Conservation (phyloP, 192 early-diverging fungal species). For the Cetraspora pellucida region DNA sequence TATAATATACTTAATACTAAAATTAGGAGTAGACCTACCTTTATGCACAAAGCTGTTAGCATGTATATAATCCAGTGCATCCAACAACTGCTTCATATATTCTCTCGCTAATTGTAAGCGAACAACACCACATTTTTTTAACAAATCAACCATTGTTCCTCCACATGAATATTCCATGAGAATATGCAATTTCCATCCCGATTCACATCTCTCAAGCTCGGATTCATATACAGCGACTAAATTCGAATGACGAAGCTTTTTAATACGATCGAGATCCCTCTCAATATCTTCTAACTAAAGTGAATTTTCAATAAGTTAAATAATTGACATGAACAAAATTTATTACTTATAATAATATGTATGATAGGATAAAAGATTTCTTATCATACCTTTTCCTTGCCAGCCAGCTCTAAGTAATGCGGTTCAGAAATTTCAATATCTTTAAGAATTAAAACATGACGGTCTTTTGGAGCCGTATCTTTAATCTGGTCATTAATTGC, state of each 20-base stretch:
- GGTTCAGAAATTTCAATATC: conserved; percentile 48
- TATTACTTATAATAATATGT: neutral
- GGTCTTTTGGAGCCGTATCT: conserved; percentile 37
- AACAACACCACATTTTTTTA: conserved; percentile 66
- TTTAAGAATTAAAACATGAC: conserved; percentile 43
- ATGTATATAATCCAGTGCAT: conserved; percentile 65
- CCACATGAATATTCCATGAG: conserved; percentile 55
- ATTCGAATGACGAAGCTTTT: conserved; percentile 60
- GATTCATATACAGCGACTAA: conserved; percentile 62
- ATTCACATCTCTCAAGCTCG: conserved; percentile 46
- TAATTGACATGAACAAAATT: neutral
- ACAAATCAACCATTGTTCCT: conserved; percentile 62
- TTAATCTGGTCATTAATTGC: conserved; percentile 42
- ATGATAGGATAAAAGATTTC: no score
- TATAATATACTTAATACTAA: no score
- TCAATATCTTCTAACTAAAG: conserved; percentile 56
- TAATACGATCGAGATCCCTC: conserved; percentile 60
- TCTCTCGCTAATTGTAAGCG: conserved; percentile 56
- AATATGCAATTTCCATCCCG: conserved; percentile 52
- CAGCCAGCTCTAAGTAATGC: conserved; percentile 52
- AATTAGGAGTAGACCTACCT: conserved; percentile 33
- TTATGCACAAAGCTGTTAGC: conserved; percentile 68
- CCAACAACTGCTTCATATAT: conserved; percentile 70
- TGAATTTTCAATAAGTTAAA: neutral
- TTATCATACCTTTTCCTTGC: conserved; percentile 50